phyloP scores from a whole-genome alignment of 805 yeast species.

The Candida railenensis region DNA sequence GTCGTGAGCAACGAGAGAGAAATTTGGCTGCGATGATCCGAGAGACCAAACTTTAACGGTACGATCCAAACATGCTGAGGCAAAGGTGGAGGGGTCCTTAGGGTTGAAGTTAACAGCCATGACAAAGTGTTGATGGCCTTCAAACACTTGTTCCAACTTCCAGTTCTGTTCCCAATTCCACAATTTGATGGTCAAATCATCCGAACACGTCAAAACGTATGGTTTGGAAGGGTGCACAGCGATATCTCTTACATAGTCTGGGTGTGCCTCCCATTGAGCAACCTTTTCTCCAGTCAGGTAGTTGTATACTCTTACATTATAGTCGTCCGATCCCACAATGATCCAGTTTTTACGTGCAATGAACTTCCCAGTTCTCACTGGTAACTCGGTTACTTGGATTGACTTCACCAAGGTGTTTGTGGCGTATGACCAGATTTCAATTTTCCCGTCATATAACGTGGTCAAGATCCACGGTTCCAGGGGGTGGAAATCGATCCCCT shows the following conservation, averaged over 20 bases:
- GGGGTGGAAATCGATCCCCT: conserved; percentile 97
- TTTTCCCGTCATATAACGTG: conserved; percentile 85
- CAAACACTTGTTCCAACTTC: conserved; percentile 86
- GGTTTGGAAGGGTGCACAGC: conserved; percentile 96
- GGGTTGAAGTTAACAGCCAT: conserved; percentile 96
- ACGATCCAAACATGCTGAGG: conserved; percentile 93
- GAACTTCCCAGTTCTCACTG: conserved; percentile 93
- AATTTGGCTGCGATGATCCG: conserved; percentile 84
- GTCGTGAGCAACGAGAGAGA: conserved; percentile 87
- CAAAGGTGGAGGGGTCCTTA: conserved; percentile 96
- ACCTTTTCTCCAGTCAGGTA: conserved; percentile 94
- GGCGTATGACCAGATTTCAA: conserved; percentile 94
- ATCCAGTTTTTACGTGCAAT: conserved; percentile 97
- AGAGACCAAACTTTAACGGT: conserved; percentile 97
- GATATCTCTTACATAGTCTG: conserved; percentile 90
- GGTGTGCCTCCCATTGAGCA: conserved; percentile 96
- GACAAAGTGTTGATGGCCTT: conserved; percentile 94
- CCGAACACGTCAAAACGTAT: conserved; percentile 82
- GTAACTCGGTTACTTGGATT: conserved; percentile 92
- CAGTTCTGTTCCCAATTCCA: conserved; percentile 98
- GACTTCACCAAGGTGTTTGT: conserved; percentile 81
- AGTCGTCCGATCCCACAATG: conserved; percentile 94
- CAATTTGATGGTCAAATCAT: conserved; percentile 85
- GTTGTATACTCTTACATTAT: conserved; percentile 88
- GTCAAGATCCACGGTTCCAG: conserved; percentile 95